phyloP scores from a whole-genome alignment of 495 filamentous ascomycete genomes.

The Choiromyces venosus region DNA sequence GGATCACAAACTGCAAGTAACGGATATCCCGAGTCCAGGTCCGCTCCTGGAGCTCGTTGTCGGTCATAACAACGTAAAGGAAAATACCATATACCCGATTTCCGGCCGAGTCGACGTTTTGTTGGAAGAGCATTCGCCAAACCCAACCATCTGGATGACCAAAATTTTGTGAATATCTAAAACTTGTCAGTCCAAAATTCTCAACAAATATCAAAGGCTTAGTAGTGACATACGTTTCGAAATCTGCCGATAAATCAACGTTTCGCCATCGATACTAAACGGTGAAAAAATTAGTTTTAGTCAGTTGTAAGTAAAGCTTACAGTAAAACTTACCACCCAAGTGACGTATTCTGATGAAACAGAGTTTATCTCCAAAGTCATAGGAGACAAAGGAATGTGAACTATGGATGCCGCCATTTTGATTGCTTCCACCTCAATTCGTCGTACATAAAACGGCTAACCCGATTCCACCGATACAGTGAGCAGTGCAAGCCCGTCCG shows the following conservation, averaged over 20 bases:
- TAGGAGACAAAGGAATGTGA: slow-evolving; percentile 43
- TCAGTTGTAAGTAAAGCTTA: slow-evolving; percentile 5
- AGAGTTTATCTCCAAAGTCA: slow-evolving; percentile 43
- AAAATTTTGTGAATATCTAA: slow-evolving; percentile 42
- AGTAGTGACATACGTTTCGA: slow-evolving; percentile 40
- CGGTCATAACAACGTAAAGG: slow-evolving; percentile 43
- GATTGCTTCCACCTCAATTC: slow-evolving; percentile 14
- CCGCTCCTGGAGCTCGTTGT: slow-evolving; percentile 42
- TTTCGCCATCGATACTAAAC: slow-evolving; percentile 42
- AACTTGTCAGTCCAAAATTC: slow-evolving; percentile 18
- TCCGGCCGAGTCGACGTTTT: slow-evolving; percentile 42
- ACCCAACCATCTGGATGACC: slow-evolving; percentile 43
- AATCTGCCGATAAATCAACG: slow-evolving; percentile 42
- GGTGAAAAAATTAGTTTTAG: not conserved
- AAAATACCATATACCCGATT: slow-evolving; percentile 43
- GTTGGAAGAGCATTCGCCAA: slow-evolving; percentile 42
- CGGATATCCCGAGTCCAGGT: slow-evolving; percentile 43
- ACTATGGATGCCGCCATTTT: slow-evolving; percentile 42
- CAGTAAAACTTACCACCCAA: slow-evolving; percentile 40
- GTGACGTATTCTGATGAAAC: slow-evolving; percentile 43
- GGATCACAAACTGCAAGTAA: slow-evolving; percentile 42
- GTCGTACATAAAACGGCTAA: slow-evolving; percentile 18
- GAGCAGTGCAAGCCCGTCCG: slow-evolving; percentile 23
- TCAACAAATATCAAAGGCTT: not conserved
- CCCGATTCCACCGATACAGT: slow-evolving; percentile 13